Base-by-base conservation (phyloP, 345 rosid genomes). In the Brassica cretica region DNA sequence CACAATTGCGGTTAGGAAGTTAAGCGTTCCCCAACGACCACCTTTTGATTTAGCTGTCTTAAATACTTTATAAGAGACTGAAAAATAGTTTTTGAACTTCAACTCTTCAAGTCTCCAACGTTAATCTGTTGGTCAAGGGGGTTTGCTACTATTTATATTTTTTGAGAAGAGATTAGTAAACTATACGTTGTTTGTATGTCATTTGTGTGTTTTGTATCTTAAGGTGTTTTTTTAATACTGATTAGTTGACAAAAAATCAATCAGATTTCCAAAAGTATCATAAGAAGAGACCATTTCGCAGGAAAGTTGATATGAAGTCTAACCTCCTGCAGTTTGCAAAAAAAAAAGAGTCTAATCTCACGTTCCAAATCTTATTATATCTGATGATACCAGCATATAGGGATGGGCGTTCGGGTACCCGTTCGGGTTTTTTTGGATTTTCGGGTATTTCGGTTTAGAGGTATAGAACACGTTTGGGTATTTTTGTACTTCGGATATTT, bases 281-380 rank as follows among this genome's bases (percentile, higher is more conserved):
- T 2, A 35, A 35, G 70, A 65, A 64, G 59, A 71, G 70, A 77
- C 19, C 24, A 33, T 61, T 64, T 18, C 2, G 62, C 72, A 66
- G 76, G 60, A 56, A 11, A 58, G 73, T 72, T 77, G 76, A 65
- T 39, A 58, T 66, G 19, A 55, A 71, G 49, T 65, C 66, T 8
- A 12, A 12, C 15, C 15, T 44, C 53, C 4, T 44, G 53, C 53
- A 44, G 15, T 44, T 44, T 44, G 53, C 14, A n/a, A 14, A 44
- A 44, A 41, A 39, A 41, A 27, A 27, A 27, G 30, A 11, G 51
- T 11, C 51, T 41, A 3, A 77, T 64, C 6, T 78, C 77, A 65
- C 58, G 37, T 64, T 27, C 72, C 51, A 71, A 64, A 66, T 78
- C 76, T 71, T 29, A 35, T 62, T 69, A 64, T 55, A 64, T 64